A percentile compares a stretch with the other conserved stretches of the same genome.
These are phyloP conservation scores for Bruguiera sexangula DNA, from an alignment of 345 rosid species.

Conservation along the genomic window DNA sequence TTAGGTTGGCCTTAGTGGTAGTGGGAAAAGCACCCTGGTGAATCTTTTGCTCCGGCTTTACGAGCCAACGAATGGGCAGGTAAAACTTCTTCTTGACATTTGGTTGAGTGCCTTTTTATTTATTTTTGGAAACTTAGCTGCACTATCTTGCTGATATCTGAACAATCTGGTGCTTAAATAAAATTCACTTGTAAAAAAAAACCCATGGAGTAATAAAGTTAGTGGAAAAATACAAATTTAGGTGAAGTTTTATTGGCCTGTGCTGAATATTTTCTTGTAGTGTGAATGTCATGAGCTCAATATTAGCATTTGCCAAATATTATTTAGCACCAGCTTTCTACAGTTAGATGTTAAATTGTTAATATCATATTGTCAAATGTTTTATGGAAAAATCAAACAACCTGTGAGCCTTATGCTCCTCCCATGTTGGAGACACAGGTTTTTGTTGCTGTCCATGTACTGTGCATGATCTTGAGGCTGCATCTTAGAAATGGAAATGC, in stretches of 20 bases:
- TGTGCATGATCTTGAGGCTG: neutral
- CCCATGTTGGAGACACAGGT: neutral
- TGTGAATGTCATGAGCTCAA: neutral
- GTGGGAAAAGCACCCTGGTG: slow-evolving; percentile 94
- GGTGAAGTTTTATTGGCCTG: neutral
- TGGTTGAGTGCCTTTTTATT: neutral
- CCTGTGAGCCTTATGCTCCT: no score
- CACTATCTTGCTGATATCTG: neutral
- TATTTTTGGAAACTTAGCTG: neutral
- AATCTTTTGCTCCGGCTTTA: slow-evolving; percentile 83
- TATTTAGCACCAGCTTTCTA: neutral
- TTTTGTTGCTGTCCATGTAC: neutral
- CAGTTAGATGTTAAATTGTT: no score
- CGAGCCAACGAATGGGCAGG: slow-evolving; percentile 90
- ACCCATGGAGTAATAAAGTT: neutral
- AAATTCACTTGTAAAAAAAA: no score
- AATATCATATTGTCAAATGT: no score
- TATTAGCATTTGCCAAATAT: neutral
- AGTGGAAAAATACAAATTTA: neutral
- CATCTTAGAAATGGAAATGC: no score
- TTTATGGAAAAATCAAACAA: no score
- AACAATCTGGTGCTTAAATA: neutral
- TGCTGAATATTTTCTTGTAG: neutral
- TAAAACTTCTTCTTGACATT: slow-evolving; percentile 17
- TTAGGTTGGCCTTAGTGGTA: slow-evolving; percentile 97